phyloP scores from a whole-genome alignment of 73 alveolate species.

The Paraurostyla sp. region DNA sequence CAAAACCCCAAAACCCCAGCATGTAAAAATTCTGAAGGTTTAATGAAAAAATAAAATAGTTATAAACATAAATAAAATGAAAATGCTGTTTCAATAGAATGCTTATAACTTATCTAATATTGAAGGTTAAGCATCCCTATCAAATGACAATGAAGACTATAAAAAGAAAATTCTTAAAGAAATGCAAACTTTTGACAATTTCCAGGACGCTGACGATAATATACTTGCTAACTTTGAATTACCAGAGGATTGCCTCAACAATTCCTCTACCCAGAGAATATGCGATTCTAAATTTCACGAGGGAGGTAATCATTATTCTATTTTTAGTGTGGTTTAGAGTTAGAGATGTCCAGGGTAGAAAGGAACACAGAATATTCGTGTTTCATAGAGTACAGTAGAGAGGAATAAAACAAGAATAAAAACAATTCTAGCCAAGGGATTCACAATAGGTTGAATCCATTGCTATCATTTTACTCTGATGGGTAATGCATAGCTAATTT shows the following conservation, averaged over 20 bases:
- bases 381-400: not conserved
- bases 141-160: not conserved
- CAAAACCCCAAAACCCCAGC: no score
- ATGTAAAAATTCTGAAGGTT: no score
- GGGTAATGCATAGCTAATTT: no score
- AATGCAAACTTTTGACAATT: not conserved
- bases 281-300: not conserved
- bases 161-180: not conserved
- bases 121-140: not conserved
- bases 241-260: not conserved
- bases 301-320: not conserved
- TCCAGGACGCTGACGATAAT: not conserved
- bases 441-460: not conserved
- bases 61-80: conserved; percentile 29
- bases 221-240: not conserved
- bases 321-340: not conserved
- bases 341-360: not conserved
- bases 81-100: conserved; percentile 14
- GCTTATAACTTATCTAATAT: not conserved
- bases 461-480: conserved; percentile 18
- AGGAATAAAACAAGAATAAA: not conserved
- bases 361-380: not conserved
- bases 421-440: not conserved
- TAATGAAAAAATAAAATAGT: not conserved
- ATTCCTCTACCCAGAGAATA: not conserved